Conservation (phyloP, 768 basidiomycete species). For the Russula lepida region DNA sequence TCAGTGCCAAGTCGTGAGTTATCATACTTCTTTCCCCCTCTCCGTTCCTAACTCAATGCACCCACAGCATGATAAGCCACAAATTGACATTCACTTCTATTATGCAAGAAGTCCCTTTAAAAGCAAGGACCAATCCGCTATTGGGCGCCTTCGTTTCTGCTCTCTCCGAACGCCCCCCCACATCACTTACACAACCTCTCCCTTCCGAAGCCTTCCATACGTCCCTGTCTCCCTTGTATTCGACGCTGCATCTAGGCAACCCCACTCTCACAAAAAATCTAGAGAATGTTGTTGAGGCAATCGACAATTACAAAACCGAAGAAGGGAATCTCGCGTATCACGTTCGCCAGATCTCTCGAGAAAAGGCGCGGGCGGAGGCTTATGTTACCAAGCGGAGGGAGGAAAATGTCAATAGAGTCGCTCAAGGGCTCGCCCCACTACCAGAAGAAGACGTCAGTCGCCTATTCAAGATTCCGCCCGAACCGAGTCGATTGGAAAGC, state of each 20-base stretch:
- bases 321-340: slow-evolving; percentile 89
- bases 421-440: slow-evolving; percentile 76
- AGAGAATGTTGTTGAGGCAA: slow-evolving; percentile 76
- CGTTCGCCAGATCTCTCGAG: slow-evolving; percentile 79
- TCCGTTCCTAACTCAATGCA: background rate
- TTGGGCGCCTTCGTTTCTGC: slow-evolving; percentile 70
- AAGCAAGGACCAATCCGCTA: slow-evolving; percentile 74
- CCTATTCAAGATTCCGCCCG: slow-evolving; percentile 80
- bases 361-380: slow-evolving; percentile 69
- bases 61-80: slow-evolving; percentile 61
- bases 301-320: slow-evolving; percentile 83
- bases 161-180: slow-evolving; percentile 42
- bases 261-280: slow-evolving; percentile 65
- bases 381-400: slow-evolving; percentile 81
- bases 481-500: slow-evolving; percentile 84
- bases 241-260: slow-evolving; percentile 61
- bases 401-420: slow-evolving; percentile 70
- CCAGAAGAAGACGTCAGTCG: slow-evolving; percentile 82
- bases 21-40: background rate
- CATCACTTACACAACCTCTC: slow-evolving; percentile 32
- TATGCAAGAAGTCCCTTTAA: slow-evolving; percentile 78
- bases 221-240: slow-evolving; percentile 52
- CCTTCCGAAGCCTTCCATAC: slow-evolving; percentile 28
- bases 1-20: slow-evolving; percentile 74
- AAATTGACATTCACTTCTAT: slow-evolving; percentile 80